Evolutionary conservation across 257 asterid species (phyloP), one percentile per base, ranked within the genome.

Genomic region (Nicotiana paniculata): DNA sequence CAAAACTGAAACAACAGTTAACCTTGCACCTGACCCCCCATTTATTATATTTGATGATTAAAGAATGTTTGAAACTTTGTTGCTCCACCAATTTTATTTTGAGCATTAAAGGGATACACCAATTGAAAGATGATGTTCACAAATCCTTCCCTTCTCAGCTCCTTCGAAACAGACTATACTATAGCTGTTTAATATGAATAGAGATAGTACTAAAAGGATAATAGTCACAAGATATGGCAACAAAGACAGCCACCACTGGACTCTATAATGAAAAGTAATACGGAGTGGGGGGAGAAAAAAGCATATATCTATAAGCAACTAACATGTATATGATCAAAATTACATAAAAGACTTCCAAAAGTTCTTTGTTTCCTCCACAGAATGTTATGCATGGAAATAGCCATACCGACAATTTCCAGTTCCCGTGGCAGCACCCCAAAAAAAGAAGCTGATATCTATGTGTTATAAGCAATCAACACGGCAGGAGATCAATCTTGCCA

Each of bases 301-400:
- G 35, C 15, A n/a, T 70, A 39, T n/a, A 70, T 18, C 55, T 70
- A 26, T 2, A 70, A 39, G 77, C 54, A 66, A 39, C 77, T 21
- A 39, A 39, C 33, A 70, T 39, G 77, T 24, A 39, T 69, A n/a
- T 39, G 57, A 35, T 35, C 35, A 5, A 33, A 69, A 37, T 54
- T 70, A 70, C n/a, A 70, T 70, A 70, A 70, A 70, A 17, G 77
- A 70, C 77, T 39, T 70, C 77, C 58, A 10, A 53, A 30, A 39
- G 24, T 70, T 70, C n/a, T 69, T 43, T 69, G 57, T 69, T 69
- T n/a, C 57, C 77, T 39, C 32, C 77, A 69, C 57, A 9, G 1
- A 69, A 37, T 18, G 32, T 39, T 4, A 69, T 39, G 77, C 77
- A 69, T 10, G 57, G 32, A 69, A 18, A 69, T 69, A 69, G 77